Conservation (phyloP, 805 yeast genomes). For the Clavispora fructus region DNA sequence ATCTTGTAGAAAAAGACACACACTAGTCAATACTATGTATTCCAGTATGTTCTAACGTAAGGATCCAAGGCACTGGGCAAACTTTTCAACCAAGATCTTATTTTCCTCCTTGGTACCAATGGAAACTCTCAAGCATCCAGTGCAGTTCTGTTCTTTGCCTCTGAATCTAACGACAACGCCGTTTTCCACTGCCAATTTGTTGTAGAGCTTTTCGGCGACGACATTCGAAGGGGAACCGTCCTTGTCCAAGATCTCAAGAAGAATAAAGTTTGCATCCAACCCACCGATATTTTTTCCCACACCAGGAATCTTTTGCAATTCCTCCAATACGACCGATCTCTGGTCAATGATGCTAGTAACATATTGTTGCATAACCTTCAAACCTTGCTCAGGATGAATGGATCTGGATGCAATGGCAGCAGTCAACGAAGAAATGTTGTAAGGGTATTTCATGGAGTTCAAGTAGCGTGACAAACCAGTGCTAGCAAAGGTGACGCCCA, state of each 20-base stretch:
- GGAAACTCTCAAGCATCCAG: slow-evolving; percentile 82
- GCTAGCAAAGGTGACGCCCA: slow-evolving; percentile 74
- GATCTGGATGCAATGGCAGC: slow-evolving; percentile 74
- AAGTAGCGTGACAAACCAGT: slow-evolving; percentile 58
- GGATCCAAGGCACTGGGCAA: slow-evolving; percentile 23
- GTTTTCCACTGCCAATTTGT: slow-evolving; percentile 61
- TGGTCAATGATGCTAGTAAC: slow-evolving; percentile 50
- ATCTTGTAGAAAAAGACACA: background rate
- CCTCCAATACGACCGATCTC: slow-evolving; percentile 48
- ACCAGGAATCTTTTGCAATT: slow-evolving; percentile 51
- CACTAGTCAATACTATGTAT: background rate
- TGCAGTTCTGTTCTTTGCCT: slow-evolving; percentile 86
- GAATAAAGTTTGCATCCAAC: slow-evolving; percentile 77
- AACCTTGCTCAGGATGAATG: slow-evolving; percentile 46
- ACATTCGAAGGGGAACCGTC: slow-evolving; percentile 62
- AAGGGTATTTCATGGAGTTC: slow-evolving; percentile 93
- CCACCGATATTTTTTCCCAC: slow-evolving; percentile 80
- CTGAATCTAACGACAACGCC: slow-evolving; percentile 86
- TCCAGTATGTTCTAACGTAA: background rate
- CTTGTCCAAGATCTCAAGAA: slow-evolving; percentile 63
- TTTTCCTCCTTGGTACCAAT: slow-evolving; percentile 83
- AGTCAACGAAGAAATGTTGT: slow-evolving; percentile 81
- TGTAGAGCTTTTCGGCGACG: slow-evolving; percentile 63
- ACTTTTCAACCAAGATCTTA: slow-evolving; percentile 45
- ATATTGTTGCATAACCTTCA: slow-evolving; percentile 52